phyloP scores from a whole-genome alignment of 108 stramenopile species.

The Discostella pseudostelligera region DNA sequence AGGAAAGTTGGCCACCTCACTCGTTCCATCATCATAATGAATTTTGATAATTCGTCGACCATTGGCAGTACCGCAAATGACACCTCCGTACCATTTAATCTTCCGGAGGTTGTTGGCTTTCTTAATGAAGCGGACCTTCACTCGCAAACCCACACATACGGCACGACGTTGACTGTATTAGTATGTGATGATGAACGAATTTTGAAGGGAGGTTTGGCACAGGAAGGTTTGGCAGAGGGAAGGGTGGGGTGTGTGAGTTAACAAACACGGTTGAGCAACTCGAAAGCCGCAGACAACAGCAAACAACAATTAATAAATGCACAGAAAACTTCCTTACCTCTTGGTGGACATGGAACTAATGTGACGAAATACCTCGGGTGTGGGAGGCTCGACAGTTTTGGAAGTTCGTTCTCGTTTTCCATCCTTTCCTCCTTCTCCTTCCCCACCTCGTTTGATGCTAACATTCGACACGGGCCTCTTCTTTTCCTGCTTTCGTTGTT shows the following conservation, averaged over 20 bases:
- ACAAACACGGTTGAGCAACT: too few species aligned
- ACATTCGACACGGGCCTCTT: neutral
- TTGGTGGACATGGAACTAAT: conserved; percentile 20
- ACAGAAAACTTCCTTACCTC: too few species aligned
- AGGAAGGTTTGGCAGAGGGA: too few species aligned
- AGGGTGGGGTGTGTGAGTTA: too few species aligned
- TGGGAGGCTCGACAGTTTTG: conserved; percentile 63
- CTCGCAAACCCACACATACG: conserved; percentile 12
- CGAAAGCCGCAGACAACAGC: too few species aligned
- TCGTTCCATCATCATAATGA: conserved; percentile 84
- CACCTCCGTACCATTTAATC: conserved; percentile 78
- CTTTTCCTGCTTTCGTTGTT: too few species aligned
- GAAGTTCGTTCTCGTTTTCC: conserved; percentile 5
- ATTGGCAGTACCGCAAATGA: conserved; percentile 47
- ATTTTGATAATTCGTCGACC: conserved; percentile 66
- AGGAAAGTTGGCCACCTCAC: conserved; percentile 76
- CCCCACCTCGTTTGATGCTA: neutral
- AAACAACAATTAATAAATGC: too few species aligned
- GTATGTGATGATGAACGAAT: neutral
- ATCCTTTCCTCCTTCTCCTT: neutral
- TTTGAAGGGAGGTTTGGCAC: too few species aligned
- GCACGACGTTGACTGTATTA: neutral
- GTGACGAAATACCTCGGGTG: conserved; percentile 51
- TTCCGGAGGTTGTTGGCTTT: conserved; percentile 49
- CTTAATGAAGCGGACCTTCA: conserved; percentile 68